phyloP scores from a whole-genome alignment of 169 alveolate species.

The Cryptosporidium bovis region DNA sequence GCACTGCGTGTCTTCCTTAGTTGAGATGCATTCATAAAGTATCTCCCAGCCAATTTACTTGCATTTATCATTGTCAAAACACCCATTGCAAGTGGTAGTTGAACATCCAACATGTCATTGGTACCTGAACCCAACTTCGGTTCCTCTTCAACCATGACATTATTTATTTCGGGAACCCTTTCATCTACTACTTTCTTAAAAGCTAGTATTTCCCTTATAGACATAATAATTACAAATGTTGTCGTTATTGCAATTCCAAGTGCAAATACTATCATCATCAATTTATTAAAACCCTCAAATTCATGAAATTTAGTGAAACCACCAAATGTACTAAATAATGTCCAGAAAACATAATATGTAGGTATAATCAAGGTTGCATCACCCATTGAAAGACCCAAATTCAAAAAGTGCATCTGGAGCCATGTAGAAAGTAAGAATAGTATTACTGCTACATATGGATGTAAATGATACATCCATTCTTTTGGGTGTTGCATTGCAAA shows the following conservation, averaged over 20 bases:
- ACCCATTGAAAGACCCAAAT: slow-evolving; percentile 85
- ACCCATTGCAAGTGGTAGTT: slow-evolving; percentile 73
- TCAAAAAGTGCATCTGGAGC: slow-evolving; percentile 84
- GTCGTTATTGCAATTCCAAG: slow-evolving; percentile 60
- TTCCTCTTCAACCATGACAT: slow-evolving; percentile 6
- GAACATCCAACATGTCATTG: slow-evolving; percentile 45
- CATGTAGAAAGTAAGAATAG: slow-evolving; percentile 83
- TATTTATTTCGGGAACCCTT: slow-evolving; percentile 31
- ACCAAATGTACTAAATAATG: slow-evolving; percentile 86
- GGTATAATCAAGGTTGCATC: slow-evolving; percentile 88
- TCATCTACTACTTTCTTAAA: slow-evolving; percentile 72
- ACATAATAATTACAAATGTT: slow-evolving; percentile 63
- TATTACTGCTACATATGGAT: slow-evolving; percentile 82
- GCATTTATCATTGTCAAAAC: slow-evolving; percentile 73
- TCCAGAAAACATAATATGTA: slow-evolving; percentile 86
- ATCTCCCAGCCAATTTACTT: slow-evolving; percentile 67
- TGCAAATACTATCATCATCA: slow-evolving; percentile 34
- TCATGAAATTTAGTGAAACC: slow-evolving; percentile 87
- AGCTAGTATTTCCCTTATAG: slow-evolving; percentile 68
- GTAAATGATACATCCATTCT: slow-evolving; percentile 77
- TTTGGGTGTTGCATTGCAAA: slow-evolving; percentile 53
- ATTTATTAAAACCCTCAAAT: slow-evolving; percentile 79
- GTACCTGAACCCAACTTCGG: slow-evolving; percentile 1
- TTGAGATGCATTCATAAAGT: slow-evolving; percentile 50
- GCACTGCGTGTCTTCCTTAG: slow-evolving; percentile 71